Conservation (phyloP, 371 early-diverging fungal genomes). For the Sporodiniella umbellata region DNA sequence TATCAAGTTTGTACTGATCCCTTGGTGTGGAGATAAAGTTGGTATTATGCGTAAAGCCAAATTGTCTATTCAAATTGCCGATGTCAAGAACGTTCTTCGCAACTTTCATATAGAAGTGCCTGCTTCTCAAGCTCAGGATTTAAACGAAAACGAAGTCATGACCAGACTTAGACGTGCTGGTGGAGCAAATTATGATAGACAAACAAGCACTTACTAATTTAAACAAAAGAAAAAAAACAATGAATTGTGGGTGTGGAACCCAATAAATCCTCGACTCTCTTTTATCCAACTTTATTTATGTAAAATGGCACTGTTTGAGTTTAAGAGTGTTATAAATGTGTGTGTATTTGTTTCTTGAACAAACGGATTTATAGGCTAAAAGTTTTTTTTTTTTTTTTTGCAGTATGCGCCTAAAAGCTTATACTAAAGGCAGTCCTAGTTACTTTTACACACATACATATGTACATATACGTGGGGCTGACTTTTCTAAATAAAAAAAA, state of each 20-base stretch:
- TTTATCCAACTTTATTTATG: not conserved
- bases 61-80: constrained; percentile 74
- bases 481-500: too few species aligned
- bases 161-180: constrained; percentile 61
- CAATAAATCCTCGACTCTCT: too few species aligned
- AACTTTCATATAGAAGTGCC: constrained; percentile 74
- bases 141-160: constrained; percentile 52
- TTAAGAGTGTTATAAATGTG: too few species aligned
- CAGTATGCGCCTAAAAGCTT: too few species aligned
- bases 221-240: not conserved
- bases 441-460: too few species aligned
- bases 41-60: constrained; percentile 86
- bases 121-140: constrained; percentile 50
- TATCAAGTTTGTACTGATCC: constrained; percentile 69
- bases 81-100: constrained; percentile 72
- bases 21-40: constrained; percentile 82
- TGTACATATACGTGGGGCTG: too few species aligned
- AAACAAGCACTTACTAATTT: constrained; percentile 45
- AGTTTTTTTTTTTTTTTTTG: too few species aligned
- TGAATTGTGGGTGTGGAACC: not conserved
- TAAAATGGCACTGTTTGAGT: too few species aligned
- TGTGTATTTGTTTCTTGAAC: too few species aligned
- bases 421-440: too few species aligned
- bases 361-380: too few species aligned
- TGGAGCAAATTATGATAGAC: constrained; percentile 72